These are phyloP conservation scores for Trametopsis cervina DNA, from an alignment of 768 basidiomycete genomes.

Conservation along the genomic window DNA sequence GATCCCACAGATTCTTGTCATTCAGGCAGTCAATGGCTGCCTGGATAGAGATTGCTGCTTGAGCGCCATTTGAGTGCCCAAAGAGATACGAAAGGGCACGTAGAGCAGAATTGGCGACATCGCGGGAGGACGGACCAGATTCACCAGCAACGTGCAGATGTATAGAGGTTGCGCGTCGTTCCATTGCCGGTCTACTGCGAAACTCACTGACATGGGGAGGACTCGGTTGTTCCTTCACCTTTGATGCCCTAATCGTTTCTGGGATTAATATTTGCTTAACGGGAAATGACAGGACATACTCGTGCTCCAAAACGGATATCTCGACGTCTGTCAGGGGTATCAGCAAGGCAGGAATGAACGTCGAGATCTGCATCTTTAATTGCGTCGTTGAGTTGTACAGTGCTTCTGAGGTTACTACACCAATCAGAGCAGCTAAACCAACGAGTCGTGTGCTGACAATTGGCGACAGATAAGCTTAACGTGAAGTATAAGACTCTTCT, in stretches of 20 bases:
- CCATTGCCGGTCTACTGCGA: constrained; percentile 67
- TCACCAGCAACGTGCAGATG: constrained; percentile 88
- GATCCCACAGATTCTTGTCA: constrained; percentile 53
- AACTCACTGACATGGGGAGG: constrained; percentile 85
- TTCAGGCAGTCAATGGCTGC: constrained; percentile 68
- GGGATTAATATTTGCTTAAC: constrained; percentile 4
- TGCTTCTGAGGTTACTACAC: constrained; percentile 78
- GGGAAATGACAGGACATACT: constrained; percentile 40
- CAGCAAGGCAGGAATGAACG: constrained; percentile 68
- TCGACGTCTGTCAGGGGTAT: constrained; percentile 59
- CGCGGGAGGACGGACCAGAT: constrained; percentile 65
- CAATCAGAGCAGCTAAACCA: constrained; percentile 76
- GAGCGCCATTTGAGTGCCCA: constrained; percentile 67
- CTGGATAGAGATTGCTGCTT: constrained; percentile 67
- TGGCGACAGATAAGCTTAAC: background rate
- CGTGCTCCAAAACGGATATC: constrained; percentile 51
- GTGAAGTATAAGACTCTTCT: background rate
- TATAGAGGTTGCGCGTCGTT: constrained; percentile 83
- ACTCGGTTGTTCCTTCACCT: constrained; percentile 60
- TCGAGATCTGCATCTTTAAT: constrained; percentile 64
- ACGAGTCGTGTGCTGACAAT: constrained; percentile 68
- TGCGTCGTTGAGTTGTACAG: constrained; percentile 66
- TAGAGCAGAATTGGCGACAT: constrained; percentile 71
- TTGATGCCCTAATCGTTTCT: constrained; percentile 38
- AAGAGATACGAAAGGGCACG: constrained; percentile 66